phyloP scores from a whole-genome alignment of 2,329 filamentous ascomycete genomes.

The Calonectria ilicicola region DNA sequence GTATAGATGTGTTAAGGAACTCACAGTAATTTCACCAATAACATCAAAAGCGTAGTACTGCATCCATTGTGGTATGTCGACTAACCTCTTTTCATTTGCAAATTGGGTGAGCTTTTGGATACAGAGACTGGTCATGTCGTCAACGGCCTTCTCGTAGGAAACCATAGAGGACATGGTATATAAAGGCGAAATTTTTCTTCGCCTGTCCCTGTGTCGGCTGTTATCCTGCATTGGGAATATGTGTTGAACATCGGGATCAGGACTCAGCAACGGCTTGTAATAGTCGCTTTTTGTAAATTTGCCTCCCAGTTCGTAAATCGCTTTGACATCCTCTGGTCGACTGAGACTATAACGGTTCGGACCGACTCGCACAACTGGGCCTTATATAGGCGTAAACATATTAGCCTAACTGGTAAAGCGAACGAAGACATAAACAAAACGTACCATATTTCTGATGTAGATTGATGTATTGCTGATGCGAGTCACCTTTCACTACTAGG shows the following conservation, averaged over 20 bases:
- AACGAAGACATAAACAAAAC: background rate
- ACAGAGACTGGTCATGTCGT: background rate
- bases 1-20: too few relatives aligned
- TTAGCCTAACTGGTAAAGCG: background rate
- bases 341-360: background rate
- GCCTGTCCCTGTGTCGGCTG: background rate
- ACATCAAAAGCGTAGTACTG: background rate
- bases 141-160: background rate
- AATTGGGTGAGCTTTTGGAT: background rate
- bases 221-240: background rate
- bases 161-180: background rate
- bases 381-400: background rate
- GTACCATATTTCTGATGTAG: background rate
- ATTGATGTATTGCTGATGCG: background rate
- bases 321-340: background rate
- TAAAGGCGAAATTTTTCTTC: background rate
- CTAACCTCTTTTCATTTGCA: background rate
- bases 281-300: background rate
- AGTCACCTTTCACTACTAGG: background rate
- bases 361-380: background rate
- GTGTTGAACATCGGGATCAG: background rate
- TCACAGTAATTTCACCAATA: background rate
- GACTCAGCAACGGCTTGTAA: background rate
- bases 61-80: background rate
- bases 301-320: background rate